Conservation (phyloP, 306 rosid species). For the Potentilla sterilis region DNA sequence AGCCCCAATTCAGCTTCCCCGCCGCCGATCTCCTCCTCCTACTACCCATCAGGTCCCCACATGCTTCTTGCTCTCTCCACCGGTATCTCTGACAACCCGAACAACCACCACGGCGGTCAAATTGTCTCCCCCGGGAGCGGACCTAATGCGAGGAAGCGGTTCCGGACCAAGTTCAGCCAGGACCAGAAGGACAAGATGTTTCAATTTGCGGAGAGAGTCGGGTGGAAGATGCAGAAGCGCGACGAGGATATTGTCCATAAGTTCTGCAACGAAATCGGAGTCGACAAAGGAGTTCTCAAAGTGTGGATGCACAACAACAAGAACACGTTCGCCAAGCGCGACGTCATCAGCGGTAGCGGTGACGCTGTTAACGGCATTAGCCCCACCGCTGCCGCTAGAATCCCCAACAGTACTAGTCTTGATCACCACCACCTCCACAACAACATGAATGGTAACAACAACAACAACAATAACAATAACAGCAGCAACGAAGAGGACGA, state of each 20-base stretch:
- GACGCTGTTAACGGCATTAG: not conserved
- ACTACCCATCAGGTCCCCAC: slow-evolving; percentile 91
- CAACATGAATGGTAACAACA: slow-evolving; percentile 6
- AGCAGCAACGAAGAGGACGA: not conserved
- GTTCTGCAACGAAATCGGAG: slow-evolving; percentile 66
- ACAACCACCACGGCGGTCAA: not conserved
- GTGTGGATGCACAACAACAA: slow-evolving; percentile 99
- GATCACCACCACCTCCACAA: slow-evolving; percentile 26
- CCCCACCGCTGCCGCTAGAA: not conserved
- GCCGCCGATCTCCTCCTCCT: slow-evolving; percentile 95
- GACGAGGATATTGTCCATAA: slow-evolving; percentile 61
- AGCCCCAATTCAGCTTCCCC: slow-evolving; percentile 88
- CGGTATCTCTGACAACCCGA: slow-evolving; percentile 23
- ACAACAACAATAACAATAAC: not conserved
- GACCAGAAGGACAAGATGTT: slow-evolving; percentile 90
- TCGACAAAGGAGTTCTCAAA: slow-evolving; percentile 69
- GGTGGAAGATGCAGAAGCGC: slow-evolving; percentile 97
- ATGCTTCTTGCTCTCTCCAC: slow-evolving; percentile 84
- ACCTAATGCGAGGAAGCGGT: slow-evolving; percentile 49
- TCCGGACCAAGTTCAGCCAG: slow-evolving; percentile 69
- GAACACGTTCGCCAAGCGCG: slow-evolving; percentile 38
- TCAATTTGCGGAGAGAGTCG: slow-evolving; percentile 68
- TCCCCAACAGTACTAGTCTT: not conserved
- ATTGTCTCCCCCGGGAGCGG: slow-evolving; percentile 26
- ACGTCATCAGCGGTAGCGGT: slow-evolving; percentile 16